Evolutionary conservation across 2,329 filamentous ascomycete species (phyloP).

Genomic region (Botrytis elliptica): DNA sequence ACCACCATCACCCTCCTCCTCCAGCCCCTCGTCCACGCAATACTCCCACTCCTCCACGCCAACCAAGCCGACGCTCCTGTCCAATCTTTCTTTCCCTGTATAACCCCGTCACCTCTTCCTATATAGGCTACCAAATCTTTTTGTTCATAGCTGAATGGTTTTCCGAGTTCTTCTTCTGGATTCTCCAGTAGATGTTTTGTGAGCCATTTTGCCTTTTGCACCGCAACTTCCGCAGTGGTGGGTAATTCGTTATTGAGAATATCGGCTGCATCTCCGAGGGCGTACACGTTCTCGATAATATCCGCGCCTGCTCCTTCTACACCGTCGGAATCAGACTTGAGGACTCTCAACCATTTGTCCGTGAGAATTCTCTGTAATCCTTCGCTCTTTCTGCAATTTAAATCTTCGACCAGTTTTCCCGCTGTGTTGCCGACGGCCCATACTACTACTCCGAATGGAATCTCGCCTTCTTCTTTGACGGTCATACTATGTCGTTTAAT

Average conservation of each 20-base stretch:
- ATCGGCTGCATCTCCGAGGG: conserved; percentile 38
- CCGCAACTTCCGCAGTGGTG: conserved; percentile 28
- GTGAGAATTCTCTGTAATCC: conserved; percentile 26
- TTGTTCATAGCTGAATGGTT: conserved; percentile 26
- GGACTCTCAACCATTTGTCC: conserved; percentile 26
- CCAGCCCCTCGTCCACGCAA: conserved; percentile 31
- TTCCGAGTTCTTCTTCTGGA: neutral
- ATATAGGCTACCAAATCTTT: conserved; percentile 29
- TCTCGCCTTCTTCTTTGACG: conserved; percentile 26
- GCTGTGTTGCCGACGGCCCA: conserved; percentile 32
- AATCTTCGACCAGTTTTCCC: conserved; percentile 29
- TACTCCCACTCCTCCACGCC: conserved; percentile 31
- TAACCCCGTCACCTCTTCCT: conserved; percentile 28
- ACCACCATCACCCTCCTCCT: conserved; percentile 29
- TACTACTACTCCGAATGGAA: conserved; percentile 23
- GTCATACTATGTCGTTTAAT: conserved; percentile 24
- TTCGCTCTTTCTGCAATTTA: conserved; percentile 33
- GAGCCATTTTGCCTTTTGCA: conserved; percentile 28
- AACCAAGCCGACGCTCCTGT: conserved; percentile 29
- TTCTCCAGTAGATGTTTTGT: conserved; percentile 1
- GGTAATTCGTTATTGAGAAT: conserved; percentile 26
- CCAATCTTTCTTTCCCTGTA: conserved; percentile 28
- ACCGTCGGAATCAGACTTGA: conserved; percentile 23
- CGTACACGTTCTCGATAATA: conserved; percentile 29
- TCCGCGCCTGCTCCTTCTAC: conserved; percentile 29